Evolutionary conservation across 208 protist genomes (phyloP).

Genomic region (Trypanosoma grayi): DNA sequence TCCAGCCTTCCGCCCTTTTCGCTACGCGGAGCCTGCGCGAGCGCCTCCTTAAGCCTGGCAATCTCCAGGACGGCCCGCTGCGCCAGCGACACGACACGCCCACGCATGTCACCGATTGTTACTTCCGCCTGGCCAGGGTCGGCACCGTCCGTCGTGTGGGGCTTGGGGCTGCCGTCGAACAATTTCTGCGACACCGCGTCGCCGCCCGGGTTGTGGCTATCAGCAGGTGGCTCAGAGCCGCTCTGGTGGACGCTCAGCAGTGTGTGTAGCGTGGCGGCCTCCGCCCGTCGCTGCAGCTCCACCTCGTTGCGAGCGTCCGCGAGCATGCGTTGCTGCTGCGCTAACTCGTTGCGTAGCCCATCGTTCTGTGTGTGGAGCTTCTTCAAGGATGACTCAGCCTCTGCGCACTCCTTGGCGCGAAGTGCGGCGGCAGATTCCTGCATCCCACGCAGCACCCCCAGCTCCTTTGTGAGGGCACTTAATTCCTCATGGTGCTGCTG

Average conservation of each 20-base stretch:
- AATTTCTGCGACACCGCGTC: conserved; percentile 15
- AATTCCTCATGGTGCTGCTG: conserved; percentile 15
- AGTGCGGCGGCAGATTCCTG: conserved; percentile 24
- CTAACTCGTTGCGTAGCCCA: conserved; percentile 11
- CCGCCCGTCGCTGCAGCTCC: conserved; percentile 19
- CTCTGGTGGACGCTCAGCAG: conserved; percentile 26
- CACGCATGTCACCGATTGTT: conserved; percentile 17
- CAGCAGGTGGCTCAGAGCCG: background rate
- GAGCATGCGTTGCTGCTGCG: conserved; percentile 3
- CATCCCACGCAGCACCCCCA: conserved; percentile 13
- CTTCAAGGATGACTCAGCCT: conserved; percentile 16
- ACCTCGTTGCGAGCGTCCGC: conserved; percentile 20
- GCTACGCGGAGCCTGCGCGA: background rate
- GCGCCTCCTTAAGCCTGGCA: conserved; percentile 18
- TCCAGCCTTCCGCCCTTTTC: conserved; percentile 6
- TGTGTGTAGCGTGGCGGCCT: conserved; percentile 25
- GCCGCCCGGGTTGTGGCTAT: background rate
- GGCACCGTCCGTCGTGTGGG: background rate
- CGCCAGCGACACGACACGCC: conserved; percentile 25
- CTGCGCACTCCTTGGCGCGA: conserved; percentile 28
- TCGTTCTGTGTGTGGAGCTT: conserved; percentile 8
- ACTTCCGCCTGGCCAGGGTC: background rate
- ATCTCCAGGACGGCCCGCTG: conserved; percentile 36
- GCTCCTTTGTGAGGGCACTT: conserved; percentile 12
- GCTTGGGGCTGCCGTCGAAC: conserved; percentile 13